Evolutionary conservation across 176 grass and related monocot species (phyloP), one percentile per base, ranked within the genome.

Genomic region (Carex myosuroides): DNA sequence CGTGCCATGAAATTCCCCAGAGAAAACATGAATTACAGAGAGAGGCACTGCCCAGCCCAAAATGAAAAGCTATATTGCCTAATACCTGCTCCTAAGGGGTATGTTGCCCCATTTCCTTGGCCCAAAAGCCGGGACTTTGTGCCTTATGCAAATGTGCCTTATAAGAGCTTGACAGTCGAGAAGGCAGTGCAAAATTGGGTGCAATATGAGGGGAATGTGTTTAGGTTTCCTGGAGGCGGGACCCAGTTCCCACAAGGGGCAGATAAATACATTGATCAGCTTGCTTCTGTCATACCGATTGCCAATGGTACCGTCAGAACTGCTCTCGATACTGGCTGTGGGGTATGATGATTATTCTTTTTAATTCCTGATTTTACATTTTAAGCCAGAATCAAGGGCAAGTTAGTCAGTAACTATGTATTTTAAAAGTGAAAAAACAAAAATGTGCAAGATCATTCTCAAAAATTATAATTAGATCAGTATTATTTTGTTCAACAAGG

Each of bases 101-200:
- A 97, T 83, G 94, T 97, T 18, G 80, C 88, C 39, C 94, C 94
- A 1, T 97, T 97, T 85, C 90, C 92, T 16, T 97, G 94, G 94
- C 94, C 94, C 1, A 97, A 97, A 60, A 94, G 94, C 41, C 83
- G 94, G 35, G 94, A 97, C 64, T 97, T 88, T 60, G 94, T 97
- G 71, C 92, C 94, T 60, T 97, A 90, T 6, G 94, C 92, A 21
- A 97, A 97, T 83, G 93, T 91, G 18, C 94, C 94, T 3, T 94
- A 97, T 76, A 97, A 94, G 90, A 97, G 94, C 87, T 83, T 97
- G 88, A 97, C 94, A 1, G 94, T 97, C 6, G 94, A 97, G 76
- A 97, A 97, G 75, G 94, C 94, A 80, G 93, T 97, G 57, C 94
- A 97, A 68, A 97, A 97, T 69, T 97, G 94, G 94, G 94, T 97